Conservation (phyloP, 2,329 filamentous ascomycete species). For the Cladosporium sp. region DNA sequence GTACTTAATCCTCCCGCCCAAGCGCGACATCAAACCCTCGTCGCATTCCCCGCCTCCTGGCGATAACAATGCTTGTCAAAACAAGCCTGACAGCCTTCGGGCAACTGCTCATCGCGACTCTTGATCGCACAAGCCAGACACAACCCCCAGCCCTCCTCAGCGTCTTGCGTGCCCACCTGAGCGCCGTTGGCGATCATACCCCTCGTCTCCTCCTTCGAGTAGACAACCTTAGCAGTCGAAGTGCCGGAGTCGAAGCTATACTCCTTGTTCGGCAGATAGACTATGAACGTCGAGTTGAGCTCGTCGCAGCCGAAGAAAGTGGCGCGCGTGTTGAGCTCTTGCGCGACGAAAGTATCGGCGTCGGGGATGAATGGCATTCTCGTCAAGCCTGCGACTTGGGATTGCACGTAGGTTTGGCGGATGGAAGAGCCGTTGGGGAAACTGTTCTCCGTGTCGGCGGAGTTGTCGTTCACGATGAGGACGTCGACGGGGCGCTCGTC, state of each 20-base stretch:
- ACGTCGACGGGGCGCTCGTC: slow-evolving; percentile 54
- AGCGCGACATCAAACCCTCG: neutral
- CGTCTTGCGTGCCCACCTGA: slow-evolving; percentile 36
- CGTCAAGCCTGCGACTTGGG: slow-evolving; percentile 47
- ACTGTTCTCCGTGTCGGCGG: slow-evolving; percentile 54
- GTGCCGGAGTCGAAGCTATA: slow-evolving; percentile 35
- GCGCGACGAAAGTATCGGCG: slow-evolving; percentile 52
- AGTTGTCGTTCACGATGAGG: slow-evolving; percentile 62
- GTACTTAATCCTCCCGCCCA: no score
- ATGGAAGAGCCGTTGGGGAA: slow-evolving; percentile 61
- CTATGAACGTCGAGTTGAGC: slow-evolving; percentile 33
- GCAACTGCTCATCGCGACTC: slow-evolving; percentile 31
- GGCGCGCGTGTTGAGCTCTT: slow-evolving; percentile 56
- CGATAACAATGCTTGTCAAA: slow-evolving; percentile 39
- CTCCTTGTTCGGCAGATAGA: slow-evolving; percentile 44
- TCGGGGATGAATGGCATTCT: slow-evolving; percentile 58
- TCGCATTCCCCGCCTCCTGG: slow-evolving; percentile 2
- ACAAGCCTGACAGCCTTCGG: slow-evolving; percentile 35
- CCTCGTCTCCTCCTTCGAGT: slow-evolving; percentile 32
- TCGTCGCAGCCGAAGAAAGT: slow-evolving; percentile 61
- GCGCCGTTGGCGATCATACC: slow-evolving; percentile 40
- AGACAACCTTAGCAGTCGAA: slow-evolving; percentile 33
- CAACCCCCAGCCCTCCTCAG: slow-evolving; percentile 32
- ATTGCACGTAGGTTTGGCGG: slow-evolving; percentile 54
- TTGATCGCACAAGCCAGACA: slow-evolving; percentile 43